Percentiles rank a stretch among this genome's conserved stretches.
Evolutionary conservation across 371 early-diverging fungal genomes (phyloP).

Genomic region (Phascolomyces articulosus): DNA sequence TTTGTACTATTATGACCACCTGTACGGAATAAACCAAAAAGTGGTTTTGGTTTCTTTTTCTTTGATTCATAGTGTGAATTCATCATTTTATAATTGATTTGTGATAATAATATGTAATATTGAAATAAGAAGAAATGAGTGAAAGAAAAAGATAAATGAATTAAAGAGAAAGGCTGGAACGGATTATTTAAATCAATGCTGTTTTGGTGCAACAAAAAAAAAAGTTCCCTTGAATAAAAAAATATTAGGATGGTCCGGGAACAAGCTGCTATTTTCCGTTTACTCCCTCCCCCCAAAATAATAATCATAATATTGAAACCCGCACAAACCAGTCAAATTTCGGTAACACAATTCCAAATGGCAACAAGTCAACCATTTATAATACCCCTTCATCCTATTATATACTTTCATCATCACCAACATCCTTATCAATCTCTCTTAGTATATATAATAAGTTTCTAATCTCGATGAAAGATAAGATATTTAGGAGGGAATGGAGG

Average conservation of each 20-base stretch:
- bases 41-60: conserved; percentile 12
- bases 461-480: too few species aligned
- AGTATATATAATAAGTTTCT: too few species aligned
- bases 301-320: neutral
- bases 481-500: too few species aligned
- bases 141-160: neutral
- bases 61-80: neutral
- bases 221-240: neutral
- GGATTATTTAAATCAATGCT: neutral
- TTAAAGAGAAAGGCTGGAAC: conserved; percentile 4
- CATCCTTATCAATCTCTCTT: too few species aligned
- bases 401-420: too few species aligned
- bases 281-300: neutral
- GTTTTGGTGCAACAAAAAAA: neutral
- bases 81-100: neutral
- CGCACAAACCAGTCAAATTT: too few species aligned
- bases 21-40: conserved; percentile 10
- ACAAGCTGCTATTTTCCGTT: neutral
- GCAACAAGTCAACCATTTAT: too few species aligned
- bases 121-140: neutral
- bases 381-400: too few species aligned
- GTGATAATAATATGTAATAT: neutral
- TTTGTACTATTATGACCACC: neutral
- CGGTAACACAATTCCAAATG: too few species aligned
- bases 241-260: neutral